Percentiles rank a stretch among this genome's conserved stretches.
Conservation (phyloP, 441 rosid species). For the Melastoma candidum region DNA sequence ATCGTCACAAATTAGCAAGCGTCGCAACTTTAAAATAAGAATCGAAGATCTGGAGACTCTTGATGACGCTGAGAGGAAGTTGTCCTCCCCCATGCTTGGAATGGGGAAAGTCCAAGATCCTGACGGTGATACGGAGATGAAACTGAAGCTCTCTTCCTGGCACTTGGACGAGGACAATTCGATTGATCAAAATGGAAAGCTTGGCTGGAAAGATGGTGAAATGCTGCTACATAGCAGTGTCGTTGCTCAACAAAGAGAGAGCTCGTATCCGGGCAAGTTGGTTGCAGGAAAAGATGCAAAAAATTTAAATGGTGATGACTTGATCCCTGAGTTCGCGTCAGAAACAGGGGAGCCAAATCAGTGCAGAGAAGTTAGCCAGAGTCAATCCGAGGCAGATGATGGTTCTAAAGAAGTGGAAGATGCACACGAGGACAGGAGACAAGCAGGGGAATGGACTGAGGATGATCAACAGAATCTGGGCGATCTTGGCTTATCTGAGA, state of each 20-base stretch:
- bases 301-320: neutral
- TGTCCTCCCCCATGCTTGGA: neutral
- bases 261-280: slow-evolving; percentile 8
- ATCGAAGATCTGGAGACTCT: neutral
- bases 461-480: slow-evolving; percentile 78
- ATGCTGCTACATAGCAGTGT: neutral
- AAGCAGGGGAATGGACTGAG: slow-evolving; percentile 61
- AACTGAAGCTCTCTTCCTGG: slow-evolving; percentile 15
- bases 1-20: slow-evolving; percentile 32
- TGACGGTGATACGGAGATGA: slow-evolving; percentile 19
- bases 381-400: slow-evolving; percentile 31
- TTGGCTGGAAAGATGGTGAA: slow-evolving; percentile 6
- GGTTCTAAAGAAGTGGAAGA: slow-evolving; percentile 22
- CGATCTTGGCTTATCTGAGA: slow-evolving; percentile 78
- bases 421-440: slow-evolving; percentile 11
- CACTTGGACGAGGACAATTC: slow-evolving; percentile 16
- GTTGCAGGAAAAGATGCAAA: slow-evolving; percentile 11
- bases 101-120: slow-evolving; percentile 13
- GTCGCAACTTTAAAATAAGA: slow-evolving; percentile 23
- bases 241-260: slow-evolving; percentile 6
- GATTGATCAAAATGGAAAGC: slow-evolving; percentile 15
- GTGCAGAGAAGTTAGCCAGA: slow-evolving; percentile 10
- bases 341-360: slow-evolving; percentile 8
- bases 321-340: slow-evolving; percentile 8
- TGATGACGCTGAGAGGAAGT: no score